Evolutionary conservation across 805 yeast species (phyloP).

Genomic region (Clavispora phyllophila): DNA sequence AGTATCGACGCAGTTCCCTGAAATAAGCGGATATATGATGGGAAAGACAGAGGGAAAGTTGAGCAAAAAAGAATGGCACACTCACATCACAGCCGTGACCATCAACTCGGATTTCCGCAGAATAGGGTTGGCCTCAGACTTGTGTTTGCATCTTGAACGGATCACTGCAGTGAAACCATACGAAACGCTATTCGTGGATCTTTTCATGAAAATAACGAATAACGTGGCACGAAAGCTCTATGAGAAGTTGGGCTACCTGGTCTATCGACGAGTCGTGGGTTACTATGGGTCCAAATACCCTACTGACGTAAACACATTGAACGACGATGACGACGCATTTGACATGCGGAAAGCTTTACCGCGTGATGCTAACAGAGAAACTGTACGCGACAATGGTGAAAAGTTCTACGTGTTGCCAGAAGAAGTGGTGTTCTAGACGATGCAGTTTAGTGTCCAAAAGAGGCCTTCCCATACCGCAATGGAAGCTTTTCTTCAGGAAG

Average conservation of each 20-base stretch:
- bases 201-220: constrained; percentile 88
- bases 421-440: constrained; percentile 51
- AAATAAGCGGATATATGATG: constrained; percentile 74
- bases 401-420: constrained; percentile 57
- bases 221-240: constrained; percentile 73
- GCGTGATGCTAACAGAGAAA: constrained; percentile 49
- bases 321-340: constrained; percentile 80
- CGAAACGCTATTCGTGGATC: constrained; percentile 78
- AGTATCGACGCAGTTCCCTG: constrained; percentile 11
- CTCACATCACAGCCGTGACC: constrained; percentile 95
- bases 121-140: constrained; percentile 75
- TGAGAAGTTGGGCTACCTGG: constrained; percentile 79
- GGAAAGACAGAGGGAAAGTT: constrained; percentile 89
- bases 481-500: too few relatives aligned
- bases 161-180: constrained; percentile 70
- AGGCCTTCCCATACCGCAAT: too few relatives aligned
- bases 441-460: too few relatives aligned
- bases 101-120: constrained; percentile 78
- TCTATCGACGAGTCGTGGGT: constrained; percentile 81
- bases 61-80: constrained; percentile 77
- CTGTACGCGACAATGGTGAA: constrained; percentile 58
- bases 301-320: constrained; percentile 39
- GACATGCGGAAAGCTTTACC: constrained; percentile 72
- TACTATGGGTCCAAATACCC: constrained; percentile 65
- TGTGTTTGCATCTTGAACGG: constrained; percentile 69